Evolutionary conservation across 2,329 filamentous ascomycete species (phyloP).

Genomic region (Aspergillus fumigatiaffinis): DNA sequence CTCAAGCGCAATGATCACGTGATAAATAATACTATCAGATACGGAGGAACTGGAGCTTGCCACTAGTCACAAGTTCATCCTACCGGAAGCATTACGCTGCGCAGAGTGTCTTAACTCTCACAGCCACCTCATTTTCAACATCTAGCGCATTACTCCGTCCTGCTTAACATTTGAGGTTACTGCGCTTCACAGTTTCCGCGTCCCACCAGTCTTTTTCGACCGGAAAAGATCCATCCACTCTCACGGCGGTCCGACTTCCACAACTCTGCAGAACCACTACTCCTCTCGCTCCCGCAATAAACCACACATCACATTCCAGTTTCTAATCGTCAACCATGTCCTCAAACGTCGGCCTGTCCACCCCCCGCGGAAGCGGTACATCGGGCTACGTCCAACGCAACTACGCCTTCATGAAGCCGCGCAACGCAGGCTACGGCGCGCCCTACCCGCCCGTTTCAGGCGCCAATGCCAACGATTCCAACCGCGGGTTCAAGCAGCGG

Average conservation of each 20-base stretch:
- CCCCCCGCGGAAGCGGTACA: conserved; percentile 89
- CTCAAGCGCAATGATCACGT: not conserved
- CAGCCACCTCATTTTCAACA: not conserved
- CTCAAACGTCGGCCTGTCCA: conserved; percentile 93
- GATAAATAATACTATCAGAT: not conserved
- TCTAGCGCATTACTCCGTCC: not conserved
- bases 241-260: not conserved
- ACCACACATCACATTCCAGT: not conserved
- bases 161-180: not conserved
- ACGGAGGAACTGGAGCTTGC: not conserved
- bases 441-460: conserved; percentile 60
- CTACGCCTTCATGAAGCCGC: conserved; percentile 78
- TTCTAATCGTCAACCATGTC: conserved; percentile 60
- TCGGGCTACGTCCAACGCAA: conserved; percentile 98
- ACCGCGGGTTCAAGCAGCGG: conserved; percentile 65
- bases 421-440: conserved; percentile 63
- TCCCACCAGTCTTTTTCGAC: not conserved
- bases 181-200: not conserved
- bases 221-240: too few species aligned
- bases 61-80: not conserved
- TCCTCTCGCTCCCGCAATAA: not conserved
- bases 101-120: not conserved
- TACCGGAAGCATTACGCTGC: not conserved
- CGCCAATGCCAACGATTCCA: conserved; percentile 49
- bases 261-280: conserved; percentile 1